Base-by-base conservation (phyloP, 208 protist species). In the Herpetomonas muscarum region DNA sequence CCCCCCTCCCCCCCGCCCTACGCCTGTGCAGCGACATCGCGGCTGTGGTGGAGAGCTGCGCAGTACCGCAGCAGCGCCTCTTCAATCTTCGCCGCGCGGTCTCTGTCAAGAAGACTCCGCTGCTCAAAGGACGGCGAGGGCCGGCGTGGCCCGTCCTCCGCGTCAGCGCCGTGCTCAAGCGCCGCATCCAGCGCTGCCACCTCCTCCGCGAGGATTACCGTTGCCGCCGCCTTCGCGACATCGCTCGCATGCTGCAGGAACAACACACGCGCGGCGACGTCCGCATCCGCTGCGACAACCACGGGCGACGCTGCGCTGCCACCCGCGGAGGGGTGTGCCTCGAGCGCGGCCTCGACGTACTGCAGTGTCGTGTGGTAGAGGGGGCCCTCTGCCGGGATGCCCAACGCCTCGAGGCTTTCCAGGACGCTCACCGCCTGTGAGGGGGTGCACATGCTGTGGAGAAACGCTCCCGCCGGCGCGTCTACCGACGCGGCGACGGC, bases 1-100 rank as follows among this genome's bases (percentile, higher is more conserved):
- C n/a, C n/a, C n/a, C n/a, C n/a, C n/a, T n/a, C n/a, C n/a, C n/a
- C n/a, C n/a, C n/a, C n/a, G n/a, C n/a, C n/a, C n/a, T 39, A 13
- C 34, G 6, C 6, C 34, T 39, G 34, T 39, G 34, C 34, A 17
- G 34, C 13, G 34, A 17, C 9, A 13, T 39, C 9, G 34, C 34
- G 34, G 34, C 6, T 6, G 6, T 39, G 64, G 29, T 79, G 51
- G 31, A 90, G 39, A 10, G 76, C 76, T 0, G 68, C 53, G 54
- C 73, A 84, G 50, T 85, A 86, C 1, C 67, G 68, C 41, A 88
- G 31, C 25, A 87, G 25, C 12, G 51, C 61, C 17, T 70, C 65
- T 31, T 67, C 69, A 46, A 61, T 15, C 61, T 67, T 47, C 25
- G 31, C 60, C 25, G 49, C 46, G 1, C n/a, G 32, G 13, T 75